Evolutionary conservation across 768 basidiomycete genomes (phyloP), one percentile per base, ranked within the genome.

Genomic region (Mycena belliarum): DNA sequence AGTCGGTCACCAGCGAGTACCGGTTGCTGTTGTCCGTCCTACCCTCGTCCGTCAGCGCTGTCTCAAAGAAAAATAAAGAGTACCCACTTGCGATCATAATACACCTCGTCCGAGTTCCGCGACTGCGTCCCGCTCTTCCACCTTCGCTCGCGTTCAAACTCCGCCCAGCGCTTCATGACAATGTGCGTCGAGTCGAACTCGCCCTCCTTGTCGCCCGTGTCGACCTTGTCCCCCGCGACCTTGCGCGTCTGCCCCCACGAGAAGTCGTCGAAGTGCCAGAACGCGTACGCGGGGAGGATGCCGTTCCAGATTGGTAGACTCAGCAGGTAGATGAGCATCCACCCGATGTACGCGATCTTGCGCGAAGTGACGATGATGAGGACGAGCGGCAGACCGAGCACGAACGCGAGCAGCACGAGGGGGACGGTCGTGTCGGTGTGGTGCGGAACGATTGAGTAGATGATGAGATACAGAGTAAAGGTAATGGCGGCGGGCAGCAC

Each of bases 211-310:
- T 94, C 95, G 12, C 90, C 91, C 65, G 50, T 66, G 11, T 14
- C 33, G 23, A 24, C 18, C 65, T 82, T 85, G 66, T 89, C 90
- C 10, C 94, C 94, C 28, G 83, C 79, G 60, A 89, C 75, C 74
- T 85, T 87, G 60, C 97, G 82, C 33, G 97, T 98, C 75, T 95
- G 89, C 75, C 97, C 97, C 93, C 94, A 95, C 23, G 91, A 93
- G 76, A 93, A 98, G 80, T 98, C 97, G 69, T 98, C 97, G 73
- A 99, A 96, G 74, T 98, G 95, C 92, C 95, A 95, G 76, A 91
- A 98, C n/a, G 95, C 85, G 72, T 99, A 99, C 3, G 91, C 88
- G 1, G 96, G 96, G 2, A 98, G 81, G 56, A 97, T 78, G 66
- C 95, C 93, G 77, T 98, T 98, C 97, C 97, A 99, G 47, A 98